These are phyloP conservation scores for Suaeda aralocaspica DNA, from an alignment of 148 eudicot species.

Conservation along the genomic window DNA sequence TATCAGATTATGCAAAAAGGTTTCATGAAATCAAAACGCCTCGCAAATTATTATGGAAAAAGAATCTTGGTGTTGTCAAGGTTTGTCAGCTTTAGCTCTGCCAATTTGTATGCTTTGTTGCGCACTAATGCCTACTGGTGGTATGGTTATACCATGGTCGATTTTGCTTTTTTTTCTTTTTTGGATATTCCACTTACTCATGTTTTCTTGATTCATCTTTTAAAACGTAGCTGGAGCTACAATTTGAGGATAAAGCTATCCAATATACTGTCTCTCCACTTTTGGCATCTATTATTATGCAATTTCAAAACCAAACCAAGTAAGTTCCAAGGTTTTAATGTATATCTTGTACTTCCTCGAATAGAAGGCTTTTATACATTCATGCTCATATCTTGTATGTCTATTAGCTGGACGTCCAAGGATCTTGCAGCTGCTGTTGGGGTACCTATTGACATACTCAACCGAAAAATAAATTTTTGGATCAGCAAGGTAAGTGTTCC, in stretches of 20 bases:
- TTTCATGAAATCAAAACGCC: constrained; percentile 91
- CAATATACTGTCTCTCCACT: constrained; percentile 86
- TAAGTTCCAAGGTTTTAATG: constrained; percentile 17
- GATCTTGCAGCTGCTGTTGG: constrained; percentile 88
- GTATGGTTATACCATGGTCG: neutral
- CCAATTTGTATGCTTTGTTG: neutral
- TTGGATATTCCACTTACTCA: constrained; percentile 8
- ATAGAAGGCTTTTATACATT: neutral
- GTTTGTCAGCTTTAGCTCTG: constrained; percentile 35
- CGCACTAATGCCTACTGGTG: neutral
- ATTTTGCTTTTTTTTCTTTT: neutral
- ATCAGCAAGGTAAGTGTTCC: constrained; percentile 67
- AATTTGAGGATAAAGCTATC: constrained; percentile 71
- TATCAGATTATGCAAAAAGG: constrained; percentile 87
- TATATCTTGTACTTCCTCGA: constrained; percentile 1
- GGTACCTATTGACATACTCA: constrained; percentile 73
- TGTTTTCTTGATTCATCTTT: constrained; percentile 14
- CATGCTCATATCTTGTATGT: constrained; percentile 9
- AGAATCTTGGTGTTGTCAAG: constrained; percentile 97
- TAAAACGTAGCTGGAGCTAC: constrained; percentile 69
- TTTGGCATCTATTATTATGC: constrained; percentile 84
- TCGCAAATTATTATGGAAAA: constrained; percentile 92
- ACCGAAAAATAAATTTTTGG: constrained; percentile 84
- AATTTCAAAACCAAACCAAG: constrained; percentile 86
- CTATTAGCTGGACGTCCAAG: constrained; percentile 88